Conservation (phyloP, 2,329 filamentous ascomycete species). For the Simplicillium aogashimaense region DNA sequence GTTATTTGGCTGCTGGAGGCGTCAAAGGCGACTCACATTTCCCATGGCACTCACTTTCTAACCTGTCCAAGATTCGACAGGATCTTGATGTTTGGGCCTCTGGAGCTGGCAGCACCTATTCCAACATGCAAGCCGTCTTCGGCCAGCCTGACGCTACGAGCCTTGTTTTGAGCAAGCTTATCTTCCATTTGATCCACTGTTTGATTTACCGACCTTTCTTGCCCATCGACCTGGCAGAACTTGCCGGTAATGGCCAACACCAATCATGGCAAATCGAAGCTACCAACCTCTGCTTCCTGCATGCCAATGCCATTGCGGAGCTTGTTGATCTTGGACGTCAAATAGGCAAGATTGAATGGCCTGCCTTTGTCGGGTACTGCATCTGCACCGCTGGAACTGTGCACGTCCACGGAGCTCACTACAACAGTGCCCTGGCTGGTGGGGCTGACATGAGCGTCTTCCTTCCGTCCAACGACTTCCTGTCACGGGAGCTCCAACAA, state of each 20-base stretch:
- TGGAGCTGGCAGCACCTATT: constrained; percentile 70
- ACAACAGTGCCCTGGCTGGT: constrained; percentile 40
- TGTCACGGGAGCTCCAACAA: constrained; percentile 72
- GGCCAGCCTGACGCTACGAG: constrained; percentile 69
- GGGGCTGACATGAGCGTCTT: constrained; percentile 52
- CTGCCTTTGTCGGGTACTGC: constrained; percentile 77
- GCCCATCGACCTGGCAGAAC: constrained; percentile 72
- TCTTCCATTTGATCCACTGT: constrained; percentile 81
- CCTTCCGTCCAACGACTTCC: constrained; percentile 53
- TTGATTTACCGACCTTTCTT: constrained; percentile 81
- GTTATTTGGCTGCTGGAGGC: constrained; percentile 74
- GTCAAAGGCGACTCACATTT: constrained; percentile 87
- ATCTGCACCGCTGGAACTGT: constrained; percentile 81
- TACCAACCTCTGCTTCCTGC: constrained; percentile 76
- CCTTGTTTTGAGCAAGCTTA: constrained; percentile 72
- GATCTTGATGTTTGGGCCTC: constrained; percentile 80
- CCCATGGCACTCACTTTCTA: constrained; percentile 81
- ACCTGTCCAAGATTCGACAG: constrained; percentile 75
- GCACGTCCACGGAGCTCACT: constrained; percentile 78
- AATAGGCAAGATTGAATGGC: constrained; percentile 70
- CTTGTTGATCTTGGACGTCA: constrained; percentile 70
- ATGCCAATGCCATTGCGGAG: constrained; percentile 81
- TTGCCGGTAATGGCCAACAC: constrained; percentile 71
- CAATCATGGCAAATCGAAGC: constrained; percentile 91
- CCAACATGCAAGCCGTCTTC: constrained; percentile 65